These are phyloP conservation scores for Malassezia vespertilionis DNA, from an alignment of 1,284 basidiomycete species.

Conservation along the genomic window DNA sequence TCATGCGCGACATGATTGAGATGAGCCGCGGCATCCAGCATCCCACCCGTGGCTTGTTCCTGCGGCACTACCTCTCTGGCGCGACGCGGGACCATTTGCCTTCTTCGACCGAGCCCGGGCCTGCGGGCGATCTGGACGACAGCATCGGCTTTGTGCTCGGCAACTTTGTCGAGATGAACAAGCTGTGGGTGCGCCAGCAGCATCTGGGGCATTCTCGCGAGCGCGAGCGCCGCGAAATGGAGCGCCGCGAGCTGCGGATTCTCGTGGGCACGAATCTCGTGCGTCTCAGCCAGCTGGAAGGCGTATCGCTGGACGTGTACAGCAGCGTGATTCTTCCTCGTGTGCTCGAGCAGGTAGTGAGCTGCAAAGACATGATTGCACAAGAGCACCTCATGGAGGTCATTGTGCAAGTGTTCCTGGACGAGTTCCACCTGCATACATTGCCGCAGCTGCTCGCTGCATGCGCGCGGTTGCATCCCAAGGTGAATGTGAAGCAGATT, in stretches of 20 bases:
- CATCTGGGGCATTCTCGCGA: conserved; percentile 46
- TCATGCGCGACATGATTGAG: conserved; percentile 48
- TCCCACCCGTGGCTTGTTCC: conserved; percentile 44
- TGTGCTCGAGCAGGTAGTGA: conserved; percentile 46
- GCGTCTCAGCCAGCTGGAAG: conserved; percentile 45
- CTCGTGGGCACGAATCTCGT: conserved; percentile 47
- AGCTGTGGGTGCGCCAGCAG: conserved; percentile 47
- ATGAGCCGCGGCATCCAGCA: conserved; percentile 47
- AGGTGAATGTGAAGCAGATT: conserved; percentile 47
- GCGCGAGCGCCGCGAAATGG: conserved; percentile 45
- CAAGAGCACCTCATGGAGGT: conserved; percentile 48
- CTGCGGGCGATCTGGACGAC: conserved; percentile 40
- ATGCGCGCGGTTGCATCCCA: conserved; percentile 44
- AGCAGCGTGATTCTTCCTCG: conserved; percentile 38
- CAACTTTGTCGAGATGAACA: conserved; percentile 48
- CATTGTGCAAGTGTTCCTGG: conserved; percentile 47
- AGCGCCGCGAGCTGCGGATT: conserved; percentile 43
- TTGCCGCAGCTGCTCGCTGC: conserved; percentile 42
- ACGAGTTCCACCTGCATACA: conserved; percentile 46
- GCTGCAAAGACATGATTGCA: conserved; percentile 47
- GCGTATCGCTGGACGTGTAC: conserved; percentile 43
- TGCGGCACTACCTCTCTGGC: conserved; percentile 45
- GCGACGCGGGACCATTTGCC: conserved; percentile 45
- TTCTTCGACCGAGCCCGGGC: conserved; percentile 35
- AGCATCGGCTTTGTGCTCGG: conserved; percentile 45